phyloP scores from a whole-genome alignment of 306 rosid species.

The Lablab purpureus region DNA sequence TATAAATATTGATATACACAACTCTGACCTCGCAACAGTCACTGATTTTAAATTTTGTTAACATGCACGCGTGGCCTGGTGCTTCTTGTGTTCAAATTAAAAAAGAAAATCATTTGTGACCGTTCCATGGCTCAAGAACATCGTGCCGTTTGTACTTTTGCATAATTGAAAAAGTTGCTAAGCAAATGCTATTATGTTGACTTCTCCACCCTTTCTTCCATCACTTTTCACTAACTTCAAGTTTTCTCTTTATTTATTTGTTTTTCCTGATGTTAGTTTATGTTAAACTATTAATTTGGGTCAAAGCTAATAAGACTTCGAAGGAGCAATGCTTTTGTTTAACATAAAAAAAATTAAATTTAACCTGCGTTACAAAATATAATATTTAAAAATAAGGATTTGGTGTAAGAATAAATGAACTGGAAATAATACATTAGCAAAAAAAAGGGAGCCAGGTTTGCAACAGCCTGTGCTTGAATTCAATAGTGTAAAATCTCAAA shows the following conservation, averaged over 20 bases:
- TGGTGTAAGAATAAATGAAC: neutral
- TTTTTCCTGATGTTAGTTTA: neutral
- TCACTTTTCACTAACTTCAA: neutral
- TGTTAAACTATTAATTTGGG: neutral
- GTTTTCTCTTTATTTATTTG: neutral
- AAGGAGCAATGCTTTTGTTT: neutral
- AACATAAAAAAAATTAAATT: too few relatives aligned
- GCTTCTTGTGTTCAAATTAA: neutral
- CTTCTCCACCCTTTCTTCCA: neutral
- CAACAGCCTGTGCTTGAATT: conserved; percentile 1
- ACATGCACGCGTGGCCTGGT: conserved; percentile 25
- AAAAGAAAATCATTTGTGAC: neutral
- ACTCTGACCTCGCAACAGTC: neutral
- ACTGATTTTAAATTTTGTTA: neutral
- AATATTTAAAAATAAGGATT: neutral
- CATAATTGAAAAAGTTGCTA: neutral
- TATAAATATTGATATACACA: neutral
- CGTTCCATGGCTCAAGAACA: conserved; percentile 39
- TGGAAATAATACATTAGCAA: neutral
- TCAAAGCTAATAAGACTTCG: neutral
- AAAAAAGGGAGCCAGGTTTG: conserved; percentile 13
- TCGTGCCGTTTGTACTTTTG: conserved; percentile 14
- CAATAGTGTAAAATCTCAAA: neutral
- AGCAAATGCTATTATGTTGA: too few relatives aligned
- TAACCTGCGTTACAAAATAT: too few relatives aligned